A percentile compares a stretch with the other conserved stretches of the same genome.
Evolutionary conservation across 2,329 filamentous ascomycete species (phyloP).

Genomic region (Diaporthe batatas): DNA sequence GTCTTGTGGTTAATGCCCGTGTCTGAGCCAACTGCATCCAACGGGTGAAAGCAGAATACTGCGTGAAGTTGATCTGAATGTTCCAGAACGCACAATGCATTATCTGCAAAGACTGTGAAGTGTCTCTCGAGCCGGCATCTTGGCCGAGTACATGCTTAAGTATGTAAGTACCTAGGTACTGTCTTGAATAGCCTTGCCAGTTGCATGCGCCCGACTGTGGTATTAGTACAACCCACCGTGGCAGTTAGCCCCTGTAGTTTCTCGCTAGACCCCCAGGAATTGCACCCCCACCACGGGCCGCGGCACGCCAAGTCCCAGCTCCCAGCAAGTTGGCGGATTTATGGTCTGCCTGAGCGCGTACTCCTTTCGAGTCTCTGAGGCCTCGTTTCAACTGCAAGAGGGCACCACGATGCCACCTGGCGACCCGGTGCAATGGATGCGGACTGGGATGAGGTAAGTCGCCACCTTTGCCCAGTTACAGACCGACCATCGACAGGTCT

Average conservation of each 20-base stretch:
- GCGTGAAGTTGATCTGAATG: not conserved
- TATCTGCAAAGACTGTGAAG: not conserved
- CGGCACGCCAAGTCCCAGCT: conserved; percentile 14
- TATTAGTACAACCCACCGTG: not conserved
- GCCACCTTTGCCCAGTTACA: conserved; percentile 34
- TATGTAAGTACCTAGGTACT: not conserved
- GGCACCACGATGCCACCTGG: conserved; percentile 43
- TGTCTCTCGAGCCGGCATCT: not conserved
- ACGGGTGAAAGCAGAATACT: not conserved
- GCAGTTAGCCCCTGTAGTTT: conserved; percentile 9
- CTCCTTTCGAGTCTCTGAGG: not conserved
- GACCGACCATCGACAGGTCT: not conserved
- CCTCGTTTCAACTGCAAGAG: conserved; percentile 3
- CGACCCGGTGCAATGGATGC: conserved; percentile 66
- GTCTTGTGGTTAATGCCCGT: not conserved
- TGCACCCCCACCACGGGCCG: conserved; percentile 31
- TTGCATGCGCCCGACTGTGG: not conserved
- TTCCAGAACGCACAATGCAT: too few relatives aligned
- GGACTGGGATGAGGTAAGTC: conserved; percentile 76
- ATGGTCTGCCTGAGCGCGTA: conserved; percentile 17
- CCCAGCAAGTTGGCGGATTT: not conserved
- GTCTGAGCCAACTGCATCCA: not conserved
- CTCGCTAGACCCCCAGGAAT: conserved; percentile 18
- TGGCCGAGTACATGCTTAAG: not conserved
- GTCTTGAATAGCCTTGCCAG: not conserved